phyloP scores from a whole-genome alignment of 805 yeast species.

The Isabelozyma gotoi region DNA sequence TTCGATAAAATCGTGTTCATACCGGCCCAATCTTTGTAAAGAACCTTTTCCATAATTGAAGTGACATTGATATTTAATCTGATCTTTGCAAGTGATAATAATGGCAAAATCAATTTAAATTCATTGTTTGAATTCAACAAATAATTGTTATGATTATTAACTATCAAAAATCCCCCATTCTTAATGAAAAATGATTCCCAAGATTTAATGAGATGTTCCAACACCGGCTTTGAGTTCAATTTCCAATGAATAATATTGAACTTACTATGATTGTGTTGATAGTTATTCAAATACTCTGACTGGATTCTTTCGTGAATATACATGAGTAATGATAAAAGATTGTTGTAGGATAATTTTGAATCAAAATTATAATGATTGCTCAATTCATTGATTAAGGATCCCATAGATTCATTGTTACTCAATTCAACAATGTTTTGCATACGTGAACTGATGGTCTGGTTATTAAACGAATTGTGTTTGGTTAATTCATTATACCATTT shows the following conservation, averaged over 20 bases:
- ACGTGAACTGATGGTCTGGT: constrained; percentile 1
- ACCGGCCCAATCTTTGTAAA: constrained; percentile 66
- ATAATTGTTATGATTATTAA: constrained; percentile 49
- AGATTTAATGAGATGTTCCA: constrained; percentile 55
- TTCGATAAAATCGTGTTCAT: constrained; percentile 56
- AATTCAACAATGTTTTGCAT: constrained; percentile 46
- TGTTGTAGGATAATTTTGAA: constrained; percentile 45
- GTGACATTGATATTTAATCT: constrained; percentile 62
- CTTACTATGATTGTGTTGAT: constrained; percentile 9
- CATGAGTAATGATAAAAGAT: constrained; percentile 56
- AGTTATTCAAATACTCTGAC: constrained; percentile 41
- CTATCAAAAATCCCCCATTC: constrained; percentile 62
- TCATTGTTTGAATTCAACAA: constrained; percentile 54
- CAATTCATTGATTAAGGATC: constrained; percentile 47
- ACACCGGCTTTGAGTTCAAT: constrained; percentile 56
- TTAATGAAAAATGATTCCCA: constrained; percentile 67
- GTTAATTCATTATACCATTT: constrained; percentile 49
- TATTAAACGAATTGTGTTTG: constrained; percentile 17
- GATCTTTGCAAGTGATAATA: constrained; percentile 65
- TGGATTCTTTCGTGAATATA: constrained; percentile 68
- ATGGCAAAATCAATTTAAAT: constrained; percentile 63
- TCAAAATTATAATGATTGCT: constrained; percentile 34
- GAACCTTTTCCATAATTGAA: constrained; percentile 57
- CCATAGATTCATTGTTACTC: constrained; percentile 54
- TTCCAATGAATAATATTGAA: constrained; percentile 56